Percentiles rank a stretch among this genome's conserved stretches.
These are phyloP conservation scores for Anthracocystis panici-leucophaei DNA, from an alignment of 1,284 basidiomycete species.

Conservation along the genomic window DNA sequence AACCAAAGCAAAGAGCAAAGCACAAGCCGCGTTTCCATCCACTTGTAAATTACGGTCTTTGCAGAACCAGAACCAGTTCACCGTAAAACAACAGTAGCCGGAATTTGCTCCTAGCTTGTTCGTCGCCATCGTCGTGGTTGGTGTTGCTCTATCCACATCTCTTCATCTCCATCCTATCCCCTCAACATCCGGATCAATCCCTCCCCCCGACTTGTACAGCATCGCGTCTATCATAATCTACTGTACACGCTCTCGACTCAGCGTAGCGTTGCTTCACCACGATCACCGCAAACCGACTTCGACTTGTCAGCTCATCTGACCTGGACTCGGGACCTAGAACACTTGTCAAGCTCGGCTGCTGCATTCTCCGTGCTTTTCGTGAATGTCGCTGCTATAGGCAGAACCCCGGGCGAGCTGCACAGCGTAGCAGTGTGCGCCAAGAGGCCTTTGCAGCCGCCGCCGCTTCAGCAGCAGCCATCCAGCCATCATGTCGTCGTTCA, in stretches of 20 bases:
- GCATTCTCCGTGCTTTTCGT: not conserved
- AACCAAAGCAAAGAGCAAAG: no score
- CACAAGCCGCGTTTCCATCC: no score
- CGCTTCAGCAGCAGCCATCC: slow-evolving; percentile 1
- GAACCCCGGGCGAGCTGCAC: slow-evolving; percentile 13
- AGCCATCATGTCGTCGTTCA: slow-evolving; percentile 31
- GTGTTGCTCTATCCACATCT: not conserved
- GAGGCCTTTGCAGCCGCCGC: slow-evolving; percentile 14
- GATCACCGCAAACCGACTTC: not conserved
- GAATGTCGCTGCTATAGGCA: slow-evolving; percentile 26
- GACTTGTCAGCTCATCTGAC: not conserved
- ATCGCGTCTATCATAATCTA: not conserved
- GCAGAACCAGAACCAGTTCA: no score
- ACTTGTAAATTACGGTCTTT: no score
- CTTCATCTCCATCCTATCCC: not conserved
- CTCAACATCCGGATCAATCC: not conserved
- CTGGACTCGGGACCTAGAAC: not conserved
- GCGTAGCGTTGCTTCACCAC: not conserved
- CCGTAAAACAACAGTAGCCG: no score
- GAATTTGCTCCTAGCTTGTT: not conserved
- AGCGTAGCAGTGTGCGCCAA: slow-evolving; percentile 17
- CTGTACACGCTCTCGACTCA: not conserved
- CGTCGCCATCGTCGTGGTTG: slow-evolving; percentile 2
- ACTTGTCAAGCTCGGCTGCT: not conserved
- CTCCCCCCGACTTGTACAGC: not conserved